Base-by-base conservation (phyloP, 768 basidiomycete species). In the Tylopilus plumbeoviolaceoides region DNA sequence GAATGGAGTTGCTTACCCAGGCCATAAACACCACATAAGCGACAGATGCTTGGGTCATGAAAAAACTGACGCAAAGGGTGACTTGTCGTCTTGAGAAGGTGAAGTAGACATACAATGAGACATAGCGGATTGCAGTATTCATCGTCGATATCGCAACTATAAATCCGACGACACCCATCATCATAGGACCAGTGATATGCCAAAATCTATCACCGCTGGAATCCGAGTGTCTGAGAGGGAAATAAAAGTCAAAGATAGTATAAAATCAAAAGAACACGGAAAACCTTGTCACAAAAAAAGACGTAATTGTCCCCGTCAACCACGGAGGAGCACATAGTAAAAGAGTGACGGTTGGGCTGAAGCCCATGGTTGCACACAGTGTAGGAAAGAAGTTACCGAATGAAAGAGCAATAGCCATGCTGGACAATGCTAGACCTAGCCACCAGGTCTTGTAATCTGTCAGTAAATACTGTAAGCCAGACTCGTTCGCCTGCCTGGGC, bases 381-480 rank as follows among this genome's bases (percentile, higher is more conserved):
- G 89, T 88, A 10, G 86, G 88, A 72, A 91, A 91, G 67, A 83
- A 90, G 17, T 82, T 84, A 62, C 87, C 85, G 75, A 91, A 91
- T 12, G 81, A 83, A 33, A 89, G 63, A 10, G 85, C 79, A 30
- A 83, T 67, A 38, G 18, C 11, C 69, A 82, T 75, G 55, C 78
- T 78, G 20, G 78, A 80, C 45, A 87, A 65, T 2, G 84, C 76
- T 28, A 88, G 55, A 11, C 86, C 78, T 44, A 94, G 73, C 80
- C 81, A 87, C 85, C 89, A 92, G 35, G 92, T 84, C 68, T 83
- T 87, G 85, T 83, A 84, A 63, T 93, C 89, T 23, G 72, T 74
- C 49, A 89, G 27, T 15, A 87, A 84, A 59, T 84, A 63, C 7
- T 65, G 50, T 7, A 90, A 64, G 12, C 85, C 85, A 33, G 70